These are phyloP conservation scores for Helianthus annuus DNA, from an alignment of 129 eudicot species.

Conservation along the genomic window HanXRQr2.0-SUNRISE NC_035434.2:18765453-18765952, in stretches of 20 bases:
- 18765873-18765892: constrained; percentile 83
- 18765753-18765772: constrained; percentile 17
- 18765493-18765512: neutral
- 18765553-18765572: neutral
- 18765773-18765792: neutral
- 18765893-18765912: constrained; percentile 86
- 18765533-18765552: constrained; percentile 10
- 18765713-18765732: constrained; percentile 12
- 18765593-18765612: constrained; percentile 84
- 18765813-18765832: constrained; percentile 96
- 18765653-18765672: constrained; percentile 81
- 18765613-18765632: constrained; percentile 81
- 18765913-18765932: constrained; percentile 71
- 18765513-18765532: neutral
- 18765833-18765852: constrained; percentile 77
- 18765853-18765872: constrained; percentile 95
- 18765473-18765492: neutral
- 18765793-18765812: constrained; percentile 99
- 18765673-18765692: constrained; percentile 99
- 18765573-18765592: constrained; percentile 68
- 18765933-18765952: constrained; percentile 52
- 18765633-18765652: constrained; percentile 93
- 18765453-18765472: neutral
- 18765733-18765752: neutral
- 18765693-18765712: constrained; percentile 69